Conservation (phyloP, 192 early-diverging fungal species). For the Chytriomyces hyalinus region DNA sequence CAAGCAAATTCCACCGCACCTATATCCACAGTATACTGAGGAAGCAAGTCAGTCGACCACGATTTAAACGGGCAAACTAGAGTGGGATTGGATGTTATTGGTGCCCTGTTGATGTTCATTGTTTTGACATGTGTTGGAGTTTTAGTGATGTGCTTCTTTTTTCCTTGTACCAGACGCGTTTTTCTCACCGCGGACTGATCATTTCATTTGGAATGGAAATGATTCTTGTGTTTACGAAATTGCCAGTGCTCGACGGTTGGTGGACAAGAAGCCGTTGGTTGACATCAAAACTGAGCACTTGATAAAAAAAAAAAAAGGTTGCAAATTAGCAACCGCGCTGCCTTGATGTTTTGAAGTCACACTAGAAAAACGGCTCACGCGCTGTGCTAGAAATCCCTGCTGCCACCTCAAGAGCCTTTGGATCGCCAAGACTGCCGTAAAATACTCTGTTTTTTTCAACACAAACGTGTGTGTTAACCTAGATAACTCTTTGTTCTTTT, state of each 20-base stretch:
- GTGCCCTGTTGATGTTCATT: background rate
- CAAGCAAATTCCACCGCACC: background rate
- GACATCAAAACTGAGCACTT: constrained; percentile 16
- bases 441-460: constrained; percentile 1
- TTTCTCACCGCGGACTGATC: constrained; percentile 19
- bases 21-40: constrained; percentile 18
- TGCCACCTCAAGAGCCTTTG: constrained; percentile 14
- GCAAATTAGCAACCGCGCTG: background rate
- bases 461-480: background rate
- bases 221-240: constrained; percentile 16
- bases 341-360: background rate
- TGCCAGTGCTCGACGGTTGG: background rate
- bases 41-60: constrained; percentile 10
- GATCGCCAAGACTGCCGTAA: constrained; percentile 6
- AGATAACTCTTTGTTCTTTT: background rate
- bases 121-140: too few relatives aligned
- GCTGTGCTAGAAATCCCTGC: constrained; percentile 9
- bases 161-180: background rate
- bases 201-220: constrained; percentile 29
- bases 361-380: background rate
- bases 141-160: background rate
- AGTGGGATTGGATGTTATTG: constrained; percentile 20
- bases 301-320: background rate
- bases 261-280: constrained; percentile 21
- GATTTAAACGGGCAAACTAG: constrained; percentile 13